phyloP scores from a whole-genome alignment of 495 filamentous ascomycete species.

The Talaromyces ruber region DNA sequence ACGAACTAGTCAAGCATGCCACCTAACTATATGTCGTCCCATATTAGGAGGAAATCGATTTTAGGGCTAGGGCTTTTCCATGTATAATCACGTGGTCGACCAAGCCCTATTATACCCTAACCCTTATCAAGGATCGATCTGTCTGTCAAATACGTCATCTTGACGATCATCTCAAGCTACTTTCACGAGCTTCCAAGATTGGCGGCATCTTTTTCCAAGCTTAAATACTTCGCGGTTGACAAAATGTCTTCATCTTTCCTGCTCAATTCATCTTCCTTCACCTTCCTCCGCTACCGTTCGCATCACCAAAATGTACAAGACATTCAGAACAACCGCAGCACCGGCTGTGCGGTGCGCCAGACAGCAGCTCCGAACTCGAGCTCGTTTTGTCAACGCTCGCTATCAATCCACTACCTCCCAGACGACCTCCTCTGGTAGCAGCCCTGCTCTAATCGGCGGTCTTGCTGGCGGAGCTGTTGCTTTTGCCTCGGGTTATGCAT shows the following conservation, averaged over 20 bases:
- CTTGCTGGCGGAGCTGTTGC: conserved; percentile 42
- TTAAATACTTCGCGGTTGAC: not conserved
- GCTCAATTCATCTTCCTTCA: not conserved
- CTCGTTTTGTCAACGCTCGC: conserved; percentile 17
- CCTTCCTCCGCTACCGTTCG: not conserved
- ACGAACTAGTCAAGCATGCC: not conserved
- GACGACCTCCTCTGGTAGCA: conserved; percentile 14
- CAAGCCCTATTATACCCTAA: not conserved
- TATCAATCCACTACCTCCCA: conserved; percentile 33
- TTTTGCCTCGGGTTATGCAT: conserved; percentile 38
- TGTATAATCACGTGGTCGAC: not conserved
- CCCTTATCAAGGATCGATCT: not conserved
- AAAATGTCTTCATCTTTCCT: not conserved
- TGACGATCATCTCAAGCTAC: not conserved
- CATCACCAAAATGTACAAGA: not conserved
- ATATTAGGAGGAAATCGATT: not conserved
- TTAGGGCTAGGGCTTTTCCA: not conserved
- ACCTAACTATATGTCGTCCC: not conserved
- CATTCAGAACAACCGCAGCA: conserved; percentile 9
- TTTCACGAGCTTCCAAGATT: not conserved
- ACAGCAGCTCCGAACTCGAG: conserved; percentile 10
- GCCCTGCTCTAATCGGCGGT: conserved; percentile 29
- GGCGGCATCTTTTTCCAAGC: not conserved
- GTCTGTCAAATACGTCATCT: not conserved
- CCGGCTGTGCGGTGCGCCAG: conserved; percentile 15